A percentile compares a stretch with the other conserved stretches of the same genome.
Evolutionary conservation across 2,329 filamentous ascomycete genomes (phyloP).

Genomic region (Fonsecaea nubica): DNA sequence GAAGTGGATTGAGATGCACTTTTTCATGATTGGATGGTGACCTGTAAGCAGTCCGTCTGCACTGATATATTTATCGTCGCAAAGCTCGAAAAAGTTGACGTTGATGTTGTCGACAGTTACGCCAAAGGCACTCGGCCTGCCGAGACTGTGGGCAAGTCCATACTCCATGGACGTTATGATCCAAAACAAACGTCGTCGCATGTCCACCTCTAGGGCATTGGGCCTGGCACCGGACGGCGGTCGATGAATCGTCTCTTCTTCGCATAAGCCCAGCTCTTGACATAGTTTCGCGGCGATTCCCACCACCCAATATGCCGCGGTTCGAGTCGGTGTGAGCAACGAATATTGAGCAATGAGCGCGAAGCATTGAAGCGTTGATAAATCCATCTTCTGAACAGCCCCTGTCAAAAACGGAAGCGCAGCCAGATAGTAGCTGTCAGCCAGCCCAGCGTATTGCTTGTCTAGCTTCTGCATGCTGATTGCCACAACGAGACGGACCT

Average conservation of each 20-base stretch:
- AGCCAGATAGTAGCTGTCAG: slow-evolving; percentile 92
- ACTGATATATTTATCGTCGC: slow-evolving; percentile 84
- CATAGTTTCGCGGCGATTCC: slow-evolving; percentile 86
- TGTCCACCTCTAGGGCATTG: slow-evolving; percentile 80
- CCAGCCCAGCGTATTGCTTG: slow-evolving; percentile 85
- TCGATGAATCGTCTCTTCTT: slow-evolving; percentile 82
- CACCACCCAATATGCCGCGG: slow-evolving; percentile 90
- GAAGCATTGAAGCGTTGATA: slow-evolving; percentile 89
- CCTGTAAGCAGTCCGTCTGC: slow-evolving; percentile 72
- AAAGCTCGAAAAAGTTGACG: slow-evolving; percentile 81
- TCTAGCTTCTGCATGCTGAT: slow-evolving; percentile 94
- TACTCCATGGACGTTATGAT: slow-evolving; percentile 87
- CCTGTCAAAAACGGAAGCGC: slow-evolving; percentile 84
- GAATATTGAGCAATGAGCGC: slow-evolving; percentile 89
- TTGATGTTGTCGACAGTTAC: slow-evolving; percentile 82
- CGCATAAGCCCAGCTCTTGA: slow-evolving; percentile 84
- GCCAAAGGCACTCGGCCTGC: slow-evolving; percentile 83
- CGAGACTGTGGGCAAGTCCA: slow-evolving; percentile 84
- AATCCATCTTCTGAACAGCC: slow-evolving; percentile 83
- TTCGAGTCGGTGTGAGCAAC: slow-evolving; percentile 86
- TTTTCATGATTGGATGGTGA: slow-evolving; percentile 77
- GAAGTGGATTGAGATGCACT: slow-evolving; percentile 89
- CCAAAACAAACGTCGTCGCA: slow-evolving; percentile 89
- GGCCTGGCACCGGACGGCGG: slow-evolving; percentile 65
- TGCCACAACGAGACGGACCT: slow-evolving; percentile 88